Evolutionary conservation across 345 rosid species (phyloP), one percentile per base, ranked within the genome.

Genomic region (Syzygium grande): DNA sequence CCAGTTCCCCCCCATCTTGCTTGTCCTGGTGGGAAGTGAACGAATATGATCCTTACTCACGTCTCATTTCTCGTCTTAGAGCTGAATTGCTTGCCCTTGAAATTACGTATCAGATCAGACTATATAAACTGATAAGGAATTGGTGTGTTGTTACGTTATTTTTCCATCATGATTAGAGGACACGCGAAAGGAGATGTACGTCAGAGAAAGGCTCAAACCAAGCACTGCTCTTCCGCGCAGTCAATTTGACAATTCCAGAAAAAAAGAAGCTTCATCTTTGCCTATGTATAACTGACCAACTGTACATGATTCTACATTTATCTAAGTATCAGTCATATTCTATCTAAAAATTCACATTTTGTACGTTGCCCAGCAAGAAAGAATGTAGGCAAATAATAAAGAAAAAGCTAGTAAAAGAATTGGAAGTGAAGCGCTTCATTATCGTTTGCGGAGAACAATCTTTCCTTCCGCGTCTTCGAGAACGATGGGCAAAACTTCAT

Each of bases 391-490:
- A 30, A 16, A 54, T 16, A 51, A 77, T 51, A 15, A 23, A 46
- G 15, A 54, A 30, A 52, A 30, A 2, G 22, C 10, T 85, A 73
- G 78, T 59, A 86, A 86, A 0, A 14, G 46, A 86, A 16, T 86
- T 15, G 73, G 27, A 23, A n/a, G 21, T 0, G 55, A 19, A 12
- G 41, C 43, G 12, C 41, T 23, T 77, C 29, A 7, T 89, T 29
- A 92, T 92, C 92, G 80, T 85, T 65, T 93, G 61, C 97, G 95
- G 63, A 94, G 87, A 79, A 94, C 46, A 85, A 94, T 91, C 91
- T 93, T 94, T 51, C 97, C 98, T 77, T 90, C 59, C 14, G 97
- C 97, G 90, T 96, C 99, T 19, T 97, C 98, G 79, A 89, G 91
- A 91, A 97, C 88, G 52, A 97, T 89, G 6, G 88, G 93, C 89